Evolutionary conservation across 2,329 filamentous ascomycete species (phyloP).

Genomic region (Xylariaceae sp.): DNA sequence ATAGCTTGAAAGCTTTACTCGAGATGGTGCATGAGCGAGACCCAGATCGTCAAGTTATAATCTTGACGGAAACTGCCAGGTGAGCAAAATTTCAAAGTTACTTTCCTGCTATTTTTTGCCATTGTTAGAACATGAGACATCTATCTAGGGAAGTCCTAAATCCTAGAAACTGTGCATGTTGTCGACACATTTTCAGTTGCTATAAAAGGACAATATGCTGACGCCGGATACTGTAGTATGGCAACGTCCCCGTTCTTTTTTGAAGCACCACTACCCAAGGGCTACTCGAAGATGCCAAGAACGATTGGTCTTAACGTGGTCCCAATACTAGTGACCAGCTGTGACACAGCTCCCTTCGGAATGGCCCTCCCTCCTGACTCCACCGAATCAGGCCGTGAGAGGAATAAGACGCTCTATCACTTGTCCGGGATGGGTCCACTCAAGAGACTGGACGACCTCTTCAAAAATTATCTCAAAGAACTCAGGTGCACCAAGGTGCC

Average conservation of each 20-base stretch:
- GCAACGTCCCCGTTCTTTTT: conserved; percentile 46
- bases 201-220: conserved; percentile 15
- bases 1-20: conserved; percentile 44
- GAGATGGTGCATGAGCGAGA: conserved; percentile 42
- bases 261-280: conserved; percentile 47
- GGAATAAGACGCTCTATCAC: conserved; percentile 41
- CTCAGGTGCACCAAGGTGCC: conserved; percentile 21
- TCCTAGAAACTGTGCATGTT: too few species aligned
- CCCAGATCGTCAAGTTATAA: conserved; percentile 47
- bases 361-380: conserved; percentile 47
- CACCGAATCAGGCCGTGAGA: conserved; percentile 43
- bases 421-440: conserved; percentile 21
- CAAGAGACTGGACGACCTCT: not conserved
- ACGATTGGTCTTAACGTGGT: conserved; percentile 48
- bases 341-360: conserved; percentile 48
- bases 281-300: conserved; percentile 43
- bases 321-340: conserved; percentile 45
- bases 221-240: too few species aligned
- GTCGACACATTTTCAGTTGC: too few species aligned
- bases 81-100: not conserved
- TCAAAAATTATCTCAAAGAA: conserved; percentile 2
- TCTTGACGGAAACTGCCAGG: conserved; percentile 49
- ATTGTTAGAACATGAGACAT: not conserved
- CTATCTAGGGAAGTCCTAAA: too few species aligned
- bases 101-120: not conserved